Conservation (phyloP, 192 early-diverging fungal genomes). For the Anaeromyces robustus region DNA sequence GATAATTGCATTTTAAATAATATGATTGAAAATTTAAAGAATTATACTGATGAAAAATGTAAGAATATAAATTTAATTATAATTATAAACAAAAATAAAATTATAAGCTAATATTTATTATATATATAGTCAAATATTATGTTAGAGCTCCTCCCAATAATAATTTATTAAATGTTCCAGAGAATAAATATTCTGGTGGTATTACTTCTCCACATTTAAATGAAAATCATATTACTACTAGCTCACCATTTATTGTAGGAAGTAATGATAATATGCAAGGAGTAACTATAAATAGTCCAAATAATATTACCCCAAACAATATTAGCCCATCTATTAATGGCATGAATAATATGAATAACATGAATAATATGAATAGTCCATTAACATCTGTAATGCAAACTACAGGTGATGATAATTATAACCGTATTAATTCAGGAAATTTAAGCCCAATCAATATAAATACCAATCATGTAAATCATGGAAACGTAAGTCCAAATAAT, state of each 20-base stretch:
- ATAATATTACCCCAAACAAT: no score
- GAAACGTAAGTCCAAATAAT: background rate
- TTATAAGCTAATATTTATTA: background rate
- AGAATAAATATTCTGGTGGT: background rate
- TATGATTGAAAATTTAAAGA: background rate
- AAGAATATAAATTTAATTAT: background rate
- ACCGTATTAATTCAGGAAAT: background rate
- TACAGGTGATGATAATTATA: background rate
- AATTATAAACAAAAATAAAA: no score
- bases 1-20: background rate
- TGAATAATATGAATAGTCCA: background rate
- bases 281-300: background rate
- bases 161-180: background rate
- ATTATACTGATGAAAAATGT: background rate
- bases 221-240: background rate
- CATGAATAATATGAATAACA: no score
- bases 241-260: background rate
- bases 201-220: background rate
- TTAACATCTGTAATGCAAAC: background rate
- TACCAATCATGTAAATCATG: no score
- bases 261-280: background rate
- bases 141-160: background rate
- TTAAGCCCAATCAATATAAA: background rate
- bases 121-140: background rate
- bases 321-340: no score